Conservation (phyloP, 2,329 filamentous ascomycete species). For the Massarina eburnea region DNA sequence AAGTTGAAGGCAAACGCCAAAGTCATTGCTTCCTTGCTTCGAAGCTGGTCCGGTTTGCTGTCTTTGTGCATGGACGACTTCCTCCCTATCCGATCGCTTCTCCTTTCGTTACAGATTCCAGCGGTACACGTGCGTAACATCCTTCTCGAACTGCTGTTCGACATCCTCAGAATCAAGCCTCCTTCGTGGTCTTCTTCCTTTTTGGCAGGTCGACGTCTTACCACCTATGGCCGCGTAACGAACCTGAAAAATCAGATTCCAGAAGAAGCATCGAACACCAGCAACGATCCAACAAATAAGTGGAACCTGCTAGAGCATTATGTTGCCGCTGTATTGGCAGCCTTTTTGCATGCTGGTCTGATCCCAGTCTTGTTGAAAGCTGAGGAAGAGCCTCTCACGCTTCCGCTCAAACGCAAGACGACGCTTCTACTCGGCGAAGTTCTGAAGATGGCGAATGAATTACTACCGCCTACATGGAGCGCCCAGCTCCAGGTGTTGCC, state of each 20-base stretch:
- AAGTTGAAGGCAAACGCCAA: slow-evolving; percentile 83
- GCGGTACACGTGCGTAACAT: slow-evolving; percentile 66
- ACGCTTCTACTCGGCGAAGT: slow-evolving; percentile 90
- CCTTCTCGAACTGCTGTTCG: slow-evolving; percentile 84
- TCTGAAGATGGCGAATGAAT: slow-evolving; percentile 81
- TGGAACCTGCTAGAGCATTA: slow-evolving; percentile 89
- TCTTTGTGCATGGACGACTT: slow-evolving; percentile 86
- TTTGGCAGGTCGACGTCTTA: slow-evolving; percentile 85
- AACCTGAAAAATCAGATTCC: slow-evolving; percentile 69
- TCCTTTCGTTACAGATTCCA: slow-evolving; percentile 65
- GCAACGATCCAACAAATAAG: slow-evolving; percentile 65
- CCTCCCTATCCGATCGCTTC: slow-evolving; percentile 77
- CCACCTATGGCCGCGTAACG: slow-evolving; percentile 93
- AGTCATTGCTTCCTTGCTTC: slow-evolving; percentile 87
- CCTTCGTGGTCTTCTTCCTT: slow-evolving; percentile 95
- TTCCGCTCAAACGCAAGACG: slow-evolving; percentile 79
- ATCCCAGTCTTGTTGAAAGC: slow-evolving; percentile 57
- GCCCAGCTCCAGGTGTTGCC: slow-evolving; percentile 84
- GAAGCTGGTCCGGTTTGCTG: slow-evolving; percentile 92
- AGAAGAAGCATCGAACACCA: slow-evolving; percentile 58
- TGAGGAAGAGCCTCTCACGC: slow-evolving; percentile 68
- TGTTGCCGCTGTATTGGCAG: slow-evolving; percentile 81
- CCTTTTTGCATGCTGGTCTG: slow-evolving; percentile 81
- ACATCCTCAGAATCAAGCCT: slow-evolving; percentile 83
- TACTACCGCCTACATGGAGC: slow-evolving; percentile 81